Base-by-base conservation (phyloP, 2,329 filamentous ascomycete species). In the Elsinoe ampelina region DNA sequence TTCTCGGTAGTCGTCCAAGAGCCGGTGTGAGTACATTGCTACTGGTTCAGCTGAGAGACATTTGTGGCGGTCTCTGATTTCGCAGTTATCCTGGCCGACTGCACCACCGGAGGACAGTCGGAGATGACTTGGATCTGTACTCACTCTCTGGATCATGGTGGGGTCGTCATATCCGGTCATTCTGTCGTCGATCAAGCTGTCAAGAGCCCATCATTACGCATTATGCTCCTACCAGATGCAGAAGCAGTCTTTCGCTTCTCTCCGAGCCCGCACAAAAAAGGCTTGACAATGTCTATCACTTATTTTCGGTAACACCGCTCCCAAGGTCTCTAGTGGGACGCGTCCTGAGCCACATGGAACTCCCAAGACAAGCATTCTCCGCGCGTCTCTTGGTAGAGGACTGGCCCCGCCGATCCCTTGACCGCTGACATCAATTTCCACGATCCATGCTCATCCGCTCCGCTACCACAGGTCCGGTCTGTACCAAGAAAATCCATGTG, bases 331-430 rank as follows among this genome's bases (percentile, higher is more conserved):
- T 36, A n/a, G 48, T 52, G 34, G 34, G 48, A 52, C 48, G 48
- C 48, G 48, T 52, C 34, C 20, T 38, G 34, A 38, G 48, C 48
- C 48, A 52, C 48, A 52, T 52, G 48, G 48, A 34, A 52, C 17
- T 38, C 19, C 22, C 6, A 10, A 36, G 48, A 52, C 48, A 52
- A 52, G 48, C 48, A 36, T 52, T 52, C 48, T 52, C 48, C 48
- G 48, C 48, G 48, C 48, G 48, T 52, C 48, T 52, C 48, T 52
- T 50, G 45, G 26, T 19, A 34, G 22, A 52, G 48, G 19, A 52
- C 48, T 39, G 35, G 48, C 48, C 48, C 48, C 48, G 48, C 48
- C 32, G 48, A 52, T 52, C 26, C 26, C 26, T 30, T 30, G 26
- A 30, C 26, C 34, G 17, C 19, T 39, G 34, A 39, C 48, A 52